Conservation (phyloP, 768 basidiomycete species). For the Macrolepiota fuliginosa region DNA sequence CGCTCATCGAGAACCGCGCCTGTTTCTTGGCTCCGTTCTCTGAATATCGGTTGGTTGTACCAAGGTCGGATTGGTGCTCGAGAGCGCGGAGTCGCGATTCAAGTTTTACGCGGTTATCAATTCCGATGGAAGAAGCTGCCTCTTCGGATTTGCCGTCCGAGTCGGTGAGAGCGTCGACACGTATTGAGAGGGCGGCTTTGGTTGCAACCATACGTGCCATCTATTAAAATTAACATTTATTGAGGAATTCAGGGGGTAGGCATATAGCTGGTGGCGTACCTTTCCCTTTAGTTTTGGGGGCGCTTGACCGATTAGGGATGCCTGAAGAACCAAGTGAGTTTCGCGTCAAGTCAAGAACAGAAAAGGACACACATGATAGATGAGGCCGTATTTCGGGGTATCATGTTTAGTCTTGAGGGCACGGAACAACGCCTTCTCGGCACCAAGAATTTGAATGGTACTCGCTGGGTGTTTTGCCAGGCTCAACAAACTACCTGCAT, state of each 20-base stretch:
- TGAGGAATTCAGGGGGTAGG: neutral
- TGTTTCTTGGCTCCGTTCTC: slow-evolving; percentile 62
- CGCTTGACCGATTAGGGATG: slow-evolving; percentile 94
- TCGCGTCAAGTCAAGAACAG: neutral
- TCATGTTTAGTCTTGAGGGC: slow-evolving; percentile 99
- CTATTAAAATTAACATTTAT: slow-evolving; percentile 29
- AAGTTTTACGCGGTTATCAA: slow-evolving; percentile 93
- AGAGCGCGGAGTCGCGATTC: slow-evolving; percentile 90
- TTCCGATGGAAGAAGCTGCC: slow-evolving; percentile 79
- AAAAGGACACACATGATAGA: slow-evolving; percentile 77
- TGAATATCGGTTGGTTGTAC: slow-evolving; percentile 65
- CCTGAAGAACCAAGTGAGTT: slow-evolving; percentile 38
- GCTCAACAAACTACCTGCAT: slow-evolving; percentile 93
- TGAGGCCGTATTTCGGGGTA: slow-evolving; percentile 99
- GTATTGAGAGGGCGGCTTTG: slow-evolving; percentile 95
- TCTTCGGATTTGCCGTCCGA: slow-evolving; percentile 86
- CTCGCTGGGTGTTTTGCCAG: slow-evolving; percentile 97
- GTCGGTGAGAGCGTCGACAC: slow-evolving; percentile 95
- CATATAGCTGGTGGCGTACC: slow-evolving; percentile 33
- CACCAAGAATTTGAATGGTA: slow-evolving; percentile 97
- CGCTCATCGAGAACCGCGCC: slow-evolving; percentile 76
- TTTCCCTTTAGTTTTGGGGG: slow-evolving; percentile 98
- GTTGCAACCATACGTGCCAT: slow-evolving; percentile 99
- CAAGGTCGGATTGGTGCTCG: slow-evolving; percentile 77
- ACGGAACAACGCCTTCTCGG: slow-evolving; percentile 97